These are phyloP conservation scores for Euphrasia arctica DNA, from an alignment of 305 asterid genomes.

Conservation along the genomic window DNA sequence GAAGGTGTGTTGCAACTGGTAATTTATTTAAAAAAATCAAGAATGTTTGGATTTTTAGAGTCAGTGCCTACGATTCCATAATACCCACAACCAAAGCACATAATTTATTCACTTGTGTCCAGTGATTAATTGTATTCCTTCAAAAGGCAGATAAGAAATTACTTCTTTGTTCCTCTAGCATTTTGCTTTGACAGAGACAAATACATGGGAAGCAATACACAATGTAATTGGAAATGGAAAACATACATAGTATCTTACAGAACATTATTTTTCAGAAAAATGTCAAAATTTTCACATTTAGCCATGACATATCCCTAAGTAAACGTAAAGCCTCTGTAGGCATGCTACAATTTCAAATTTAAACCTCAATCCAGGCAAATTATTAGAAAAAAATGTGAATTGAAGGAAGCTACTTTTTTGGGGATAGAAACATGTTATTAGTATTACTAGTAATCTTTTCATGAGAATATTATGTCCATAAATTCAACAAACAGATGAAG, in stretches of 20 bases:
- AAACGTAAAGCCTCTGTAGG: no score
- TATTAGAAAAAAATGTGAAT: not conserved
- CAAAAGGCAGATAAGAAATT: no score
- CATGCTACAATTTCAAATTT: no score
- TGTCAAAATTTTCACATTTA: no score
- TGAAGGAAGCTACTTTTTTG: not conserved
- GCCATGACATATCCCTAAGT: no score
- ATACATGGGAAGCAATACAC: not conserved
- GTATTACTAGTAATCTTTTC: not conserved
- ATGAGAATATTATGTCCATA: constrained; percentile 1
- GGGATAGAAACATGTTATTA: constrained; percentile 1
- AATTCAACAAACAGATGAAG: constrained; percentile 11
- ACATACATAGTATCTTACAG: not conserved
- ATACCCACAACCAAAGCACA: no score
- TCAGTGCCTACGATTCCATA: not conserved
- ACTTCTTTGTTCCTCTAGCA: no score
- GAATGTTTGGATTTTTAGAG: not conserved
- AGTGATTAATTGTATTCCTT: no score
- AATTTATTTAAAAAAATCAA: not conserved
- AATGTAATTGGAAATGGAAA: not conserved
- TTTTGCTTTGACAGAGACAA: no score
- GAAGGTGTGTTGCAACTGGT: no score
- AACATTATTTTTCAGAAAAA: not conserved
- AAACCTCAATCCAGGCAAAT: constrained; percentile 1
- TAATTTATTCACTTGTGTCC: no score